A percentile compares a stretch with the other conserved stretches of the same genome.
Evolutionary conservation across 345 rosid genomes (phyloP).

Genomic region (Excoecaria cochinchinensis): DNA sequence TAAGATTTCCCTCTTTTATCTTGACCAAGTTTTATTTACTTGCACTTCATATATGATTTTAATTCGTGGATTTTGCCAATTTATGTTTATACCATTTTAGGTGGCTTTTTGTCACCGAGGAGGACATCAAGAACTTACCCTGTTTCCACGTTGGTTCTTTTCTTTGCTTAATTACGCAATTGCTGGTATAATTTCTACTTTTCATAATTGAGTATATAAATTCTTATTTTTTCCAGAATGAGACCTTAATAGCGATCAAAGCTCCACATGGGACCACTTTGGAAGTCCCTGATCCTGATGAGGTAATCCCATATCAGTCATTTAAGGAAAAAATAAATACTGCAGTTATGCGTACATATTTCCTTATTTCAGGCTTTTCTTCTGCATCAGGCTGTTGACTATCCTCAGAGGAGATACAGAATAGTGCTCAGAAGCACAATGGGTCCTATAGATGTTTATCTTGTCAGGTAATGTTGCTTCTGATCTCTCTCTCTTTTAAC

Average conservation of each 20-base stretch:
- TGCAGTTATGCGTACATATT: background rate
- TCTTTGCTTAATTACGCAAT: conserved; percentile 12
- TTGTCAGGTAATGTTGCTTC: conserved; percentile 69
- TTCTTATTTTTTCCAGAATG: conserved; percentile 53
- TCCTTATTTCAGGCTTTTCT: conserved; percentile 9
- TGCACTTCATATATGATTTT: conserved; percentile 4
- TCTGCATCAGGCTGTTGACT: conserved; percentile 71
- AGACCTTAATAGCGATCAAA: conserved; percentile 89
- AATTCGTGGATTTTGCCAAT: conserved; percentile 14
- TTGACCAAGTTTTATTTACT: conserved; percentile 7
- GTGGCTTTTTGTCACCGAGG: conserved; percentile 96
- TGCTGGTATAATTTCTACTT: background rate
- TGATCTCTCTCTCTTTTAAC: conserved; percentile 16
- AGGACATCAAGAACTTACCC: conserved; percentile 86
- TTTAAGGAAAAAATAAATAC: background rate
- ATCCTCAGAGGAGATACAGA: conserved; percentile 88
- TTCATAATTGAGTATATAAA: conserved; percentile 4
- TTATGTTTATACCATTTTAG: conserved; percentile 42
- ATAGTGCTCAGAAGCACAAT: conserved; percentile 92
- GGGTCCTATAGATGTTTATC: conserved; percentile 97
- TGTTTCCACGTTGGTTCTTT: conserved; percentile 74
- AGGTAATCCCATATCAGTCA: conserved; percentile 50
- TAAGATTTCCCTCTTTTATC: conserved; percentile 30
- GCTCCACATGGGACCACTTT: conserved; percentile 99
- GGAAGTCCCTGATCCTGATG: conserved; percentile 99